These are phyloP conservation scores for Amanita subjunquillea DNA, from an alignment of 768 basidiomycete genomes.

Conservation along the genomic window DNA sequence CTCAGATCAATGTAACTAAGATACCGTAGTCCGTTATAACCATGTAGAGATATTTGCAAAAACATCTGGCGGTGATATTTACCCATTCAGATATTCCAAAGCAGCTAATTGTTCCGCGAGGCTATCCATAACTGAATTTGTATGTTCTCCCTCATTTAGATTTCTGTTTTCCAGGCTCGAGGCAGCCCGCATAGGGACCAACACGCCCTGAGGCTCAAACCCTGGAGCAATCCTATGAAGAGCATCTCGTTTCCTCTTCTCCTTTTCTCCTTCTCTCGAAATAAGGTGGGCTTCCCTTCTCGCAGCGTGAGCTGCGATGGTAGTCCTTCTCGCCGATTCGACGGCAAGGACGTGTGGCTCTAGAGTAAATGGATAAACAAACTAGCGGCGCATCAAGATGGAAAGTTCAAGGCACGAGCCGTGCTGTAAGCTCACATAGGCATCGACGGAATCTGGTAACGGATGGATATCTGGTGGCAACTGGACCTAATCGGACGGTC, in stretches of 20 bases:
- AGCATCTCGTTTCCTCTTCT: slow-evolving; percentile 52
- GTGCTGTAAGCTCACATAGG: slow-evolving; percentile 50
- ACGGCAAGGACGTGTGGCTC: slow-evolving; percentile 76
- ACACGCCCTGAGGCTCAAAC: slow-evolving; percentile 57
- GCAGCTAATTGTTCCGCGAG: slow-evolving; percentile 74
- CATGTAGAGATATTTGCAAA: too few relatives aligned
- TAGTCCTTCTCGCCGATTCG: slow-evolving; percentile 61
- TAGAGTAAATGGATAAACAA: slow-evolving; percentile 92
- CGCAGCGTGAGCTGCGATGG: slow-evolving; percentile 52
- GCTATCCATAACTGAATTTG: slow-evolving; percentile 66
- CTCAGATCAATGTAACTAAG: neutral
- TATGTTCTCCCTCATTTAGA: slow-evolving; percentile 11
- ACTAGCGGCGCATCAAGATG: slow-evolving; percentile 35
- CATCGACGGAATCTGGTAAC: slow-evolving; percentile 78
- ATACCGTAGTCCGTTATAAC: neutral
- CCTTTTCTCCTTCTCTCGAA: slow-evolving; percentile 70
- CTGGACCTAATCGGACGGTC: slow-evolving; percentile 45
- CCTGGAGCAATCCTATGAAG: slow-evolving; percentile 76
- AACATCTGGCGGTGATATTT: too few relatives aligned
- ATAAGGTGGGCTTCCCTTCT: slow-evolving; percentile 65
- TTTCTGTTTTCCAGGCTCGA: neutral
- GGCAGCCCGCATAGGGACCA: slow-evolving; percentile 40
- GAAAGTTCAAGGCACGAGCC: neutral
- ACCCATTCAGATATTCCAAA: slow-evolving; percentile 31
- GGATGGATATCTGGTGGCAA: slow-evolving; percentile 91